Base-by-base conservation (phyloP, 2,329 filamentous ascomycete species). In the Coniochaeta prunicola region DNA sequence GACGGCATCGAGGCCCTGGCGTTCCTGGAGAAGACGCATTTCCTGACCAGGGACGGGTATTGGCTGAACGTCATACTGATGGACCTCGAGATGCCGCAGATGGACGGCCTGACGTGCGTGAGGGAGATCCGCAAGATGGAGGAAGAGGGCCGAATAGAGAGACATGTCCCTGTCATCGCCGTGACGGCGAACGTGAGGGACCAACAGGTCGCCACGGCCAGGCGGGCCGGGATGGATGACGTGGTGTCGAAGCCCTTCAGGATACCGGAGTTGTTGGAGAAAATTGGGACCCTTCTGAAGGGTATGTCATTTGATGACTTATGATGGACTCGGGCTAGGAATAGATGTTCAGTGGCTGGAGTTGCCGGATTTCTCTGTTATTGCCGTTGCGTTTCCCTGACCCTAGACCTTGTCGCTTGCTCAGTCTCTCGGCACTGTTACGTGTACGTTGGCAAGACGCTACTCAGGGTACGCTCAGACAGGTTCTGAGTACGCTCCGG, bases 1-100 rank as follows among this genome's bases (percentile, higher is more conserved):
- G 85, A 89, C 65, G 86, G 86, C 5, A 74, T 85, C 1, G 84
- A 88, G 68, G 87, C 56, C 0, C 66, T 81, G 1, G 73, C 74
- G 0, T 70, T 73, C 2, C 70, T 78, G 8, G 61, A 69, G 19
- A 64, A 63, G 42, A 72, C 74, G 2, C 65, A 64, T 19, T 73
- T 74, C 31, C 66, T 59, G 26, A 59, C 59, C n/a, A 53, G 50
- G 4, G 33, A 53, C 3, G 68, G 68, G 0, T 60, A 57, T 0
- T 61, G 62, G 0, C 60, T 81, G 8, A 76, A 76, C 0, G 62
- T 78, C 0, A 70, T 78, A 0, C 65, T 78, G 0, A 77, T 78
- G 76, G 77, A 80, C 61, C 67, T 79, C 1, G 77, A 79, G 61
- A 80, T 79, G 77, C 77, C 77, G 3, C 73, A 77, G 40, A 78